Conservation (phyloP, 495 filamentous ascomycete species). For the Penicillium samsonianum region DNA sequence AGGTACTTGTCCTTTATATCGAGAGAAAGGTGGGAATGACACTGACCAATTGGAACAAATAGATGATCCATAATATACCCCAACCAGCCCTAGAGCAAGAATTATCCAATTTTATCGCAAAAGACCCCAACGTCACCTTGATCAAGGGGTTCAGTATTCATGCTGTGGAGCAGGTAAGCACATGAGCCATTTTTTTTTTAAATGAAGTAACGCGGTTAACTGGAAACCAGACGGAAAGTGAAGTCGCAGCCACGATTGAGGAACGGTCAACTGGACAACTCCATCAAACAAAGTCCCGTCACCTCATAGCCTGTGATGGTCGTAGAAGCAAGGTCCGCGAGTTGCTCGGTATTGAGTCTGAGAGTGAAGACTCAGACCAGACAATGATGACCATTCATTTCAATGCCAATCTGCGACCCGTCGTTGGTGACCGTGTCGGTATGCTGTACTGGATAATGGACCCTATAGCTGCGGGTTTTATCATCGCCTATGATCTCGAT, state of each 20-base stretch:
- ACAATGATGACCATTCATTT: constrained; percentile 52
- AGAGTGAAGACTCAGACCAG: constrained; percentile 43
- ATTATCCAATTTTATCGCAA: constrained; percentile 5
- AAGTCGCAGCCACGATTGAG: constrained; percentile 26
- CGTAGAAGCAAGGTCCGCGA: constrained; percentile 39
- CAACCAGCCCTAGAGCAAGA: constrained; percentile 33
- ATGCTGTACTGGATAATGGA: constrained; percentile 50
- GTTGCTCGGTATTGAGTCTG: constrained; percentile 33
- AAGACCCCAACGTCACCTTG: constrained; percentile 15
- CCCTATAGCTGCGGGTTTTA: constrained; percentile 40
- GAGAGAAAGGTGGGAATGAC: background rate
- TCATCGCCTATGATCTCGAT: constrained; percentile 43
- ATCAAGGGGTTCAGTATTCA: constrained; percentile 19
- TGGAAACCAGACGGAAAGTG: constrained; percentile 14
- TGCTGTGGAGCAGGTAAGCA: constrained; percentile 22
- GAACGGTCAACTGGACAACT: constrained; percentile 16
- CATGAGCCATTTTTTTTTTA: background rate
- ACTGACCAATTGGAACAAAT: background rate
- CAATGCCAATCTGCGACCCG: constrained; percentile 38
- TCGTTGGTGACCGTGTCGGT: constrained; percentile 39
- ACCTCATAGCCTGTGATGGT: constrained; percentile 43
- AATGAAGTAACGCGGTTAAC: background rate
- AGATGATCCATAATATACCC: constrained; percentile 40
- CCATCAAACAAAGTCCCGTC: constrained; percentile 23
- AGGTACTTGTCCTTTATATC: constrained; percentile 12